Percentiles rank a stretch among this genome's conserved stretches.
These are phyloP conservation scores for Linnemannia zychae DNA, from an alignment of 192 early-diverging fungal species.

Conservation along the genomic window DNA sequence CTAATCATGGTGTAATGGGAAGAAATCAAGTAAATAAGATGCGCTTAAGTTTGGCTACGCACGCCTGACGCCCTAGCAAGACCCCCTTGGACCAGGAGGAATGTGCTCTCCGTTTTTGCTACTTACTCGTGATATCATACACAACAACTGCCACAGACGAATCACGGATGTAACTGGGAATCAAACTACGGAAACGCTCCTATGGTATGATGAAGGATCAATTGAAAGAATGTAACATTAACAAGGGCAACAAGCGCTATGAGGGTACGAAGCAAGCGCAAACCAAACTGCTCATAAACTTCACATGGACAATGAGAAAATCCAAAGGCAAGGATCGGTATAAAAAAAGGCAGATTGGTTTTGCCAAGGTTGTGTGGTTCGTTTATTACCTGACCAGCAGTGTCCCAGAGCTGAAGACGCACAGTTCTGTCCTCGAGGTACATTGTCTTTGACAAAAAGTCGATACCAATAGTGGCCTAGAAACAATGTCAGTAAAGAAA, in stretches of 20 bases:
- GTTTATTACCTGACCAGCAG: slow-evolving; percentile 87
- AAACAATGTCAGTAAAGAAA: slow-evolving; percentile 5
- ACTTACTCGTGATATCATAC: slow-evolving; percentile 95
- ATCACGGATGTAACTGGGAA: slow-evolving; percentile 98
- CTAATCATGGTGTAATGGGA: slow-evolving; percentile 58
- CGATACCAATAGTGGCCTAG: slow-evolving; percentile 98
- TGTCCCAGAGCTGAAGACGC: slow-evolving; percentile 99
- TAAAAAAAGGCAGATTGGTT: neutral
- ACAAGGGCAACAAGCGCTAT: no score
- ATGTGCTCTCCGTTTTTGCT: neutral
- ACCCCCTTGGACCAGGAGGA: neutral
- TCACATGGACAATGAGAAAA: neutral
- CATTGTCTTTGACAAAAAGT: slow-evolving; percentile 99
- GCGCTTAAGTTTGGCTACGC: neutral
- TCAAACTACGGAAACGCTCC: slow-evolving; percentile 97
- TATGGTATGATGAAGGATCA: slow-evolving; percentile 44
- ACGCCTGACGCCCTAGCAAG: neutral
- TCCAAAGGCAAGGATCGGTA: neutral
- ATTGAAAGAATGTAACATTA: neutral
- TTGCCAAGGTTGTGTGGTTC: neutral
- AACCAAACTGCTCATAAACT: neutral
- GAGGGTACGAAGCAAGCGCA: no score
- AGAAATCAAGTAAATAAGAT: no score
- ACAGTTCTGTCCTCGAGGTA: slow-evolving; percentile 98
- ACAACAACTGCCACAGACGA: slow-evolving; percentile 98